A percentile compares a stretch with the other conserved stretches of the same genome.
Conservation (phyloP, 2,329 filamentous ascomycete genomes). For the Microdochium trichocladiopsis region DNA sequence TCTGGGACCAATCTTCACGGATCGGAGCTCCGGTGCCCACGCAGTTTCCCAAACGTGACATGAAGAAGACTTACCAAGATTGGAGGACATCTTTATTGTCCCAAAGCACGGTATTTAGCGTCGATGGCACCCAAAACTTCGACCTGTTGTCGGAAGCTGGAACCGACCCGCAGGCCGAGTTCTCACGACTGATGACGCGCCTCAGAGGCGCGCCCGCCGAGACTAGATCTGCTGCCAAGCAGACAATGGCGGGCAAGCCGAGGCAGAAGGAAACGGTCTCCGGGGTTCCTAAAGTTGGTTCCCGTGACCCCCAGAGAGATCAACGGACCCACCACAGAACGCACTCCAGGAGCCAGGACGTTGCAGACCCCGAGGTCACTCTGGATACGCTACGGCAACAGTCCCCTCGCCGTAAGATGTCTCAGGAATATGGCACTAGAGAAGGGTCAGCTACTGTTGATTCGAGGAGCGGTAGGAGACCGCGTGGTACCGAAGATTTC, state of each 20-base stretch:
- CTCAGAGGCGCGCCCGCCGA: background rate
- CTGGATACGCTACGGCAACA: too few relatives aligned
- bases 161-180: background rate
- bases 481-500: background rate
- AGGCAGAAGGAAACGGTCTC: background rate
- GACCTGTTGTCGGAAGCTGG: background rate
- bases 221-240: background rate
- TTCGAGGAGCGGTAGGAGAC: background rate
- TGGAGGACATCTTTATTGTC: background rate
- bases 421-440: background rate
- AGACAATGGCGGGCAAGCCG: background rate
- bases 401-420: background rate
- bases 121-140: background rate
- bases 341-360: too few relatives aligned
- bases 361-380: too few relatives aligned
- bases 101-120: background rate
- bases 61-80: background rate
- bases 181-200: background rate
- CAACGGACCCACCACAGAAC: too few relatives aligned
- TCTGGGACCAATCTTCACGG: conserved; percentile 1
- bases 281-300: too few relatives aligned
- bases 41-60: background rate
- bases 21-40: background rate
- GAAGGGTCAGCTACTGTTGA: background rate
- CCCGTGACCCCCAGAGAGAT: too few relatives aligned